phyloP scores from a whole-genome alignment of 106 monocot species.

The Acorus gramineus region DNA sequence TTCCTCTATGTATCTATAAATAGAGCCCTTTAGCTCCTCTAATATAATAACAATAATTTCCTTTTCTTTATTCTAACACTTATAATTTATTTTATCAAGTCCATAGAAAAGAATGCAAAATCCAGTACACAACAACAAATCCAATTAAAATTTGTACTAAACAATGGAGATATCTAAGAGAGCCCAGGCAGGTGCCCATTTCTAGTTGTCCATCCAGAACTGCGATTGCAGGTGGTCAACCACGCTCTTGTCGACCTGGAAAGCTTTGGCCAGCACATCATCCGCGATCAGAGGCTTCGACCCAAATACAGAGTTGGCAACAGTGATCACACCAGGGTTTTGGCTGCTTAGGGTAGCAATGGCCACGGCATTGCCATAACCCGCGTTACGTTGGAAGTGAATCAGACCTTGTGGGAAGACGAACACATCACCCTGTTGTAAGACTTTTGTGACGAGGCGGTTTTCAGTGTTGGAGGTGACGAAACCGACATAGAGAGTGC shows the following conservation, averaged over 20 bases:
- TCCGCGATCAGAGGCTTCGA: constrained; percentile 16
- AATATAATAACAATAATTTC: too few relatives aligned
- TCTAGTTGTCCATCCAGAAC: constrained; percentile 7
- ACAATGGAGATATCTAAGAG: too few relatives aligned
- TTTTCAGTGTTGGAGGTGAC: constrained; percentile 13
- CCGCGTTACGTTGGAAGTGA: constrained; percentile 18
- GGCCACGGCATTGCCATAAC: constrained; percentile 6
- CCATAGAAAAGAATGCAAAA: too few relatives aligned
- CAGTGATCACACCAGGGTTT: constrained; percentile 17
- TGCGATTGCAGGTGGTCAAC: constrained; percentile 13
- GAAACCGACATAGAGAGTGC: constrained; percentile 10
- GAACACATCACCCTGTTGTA: constrained; percentile 14
- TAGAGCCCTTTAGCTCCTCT: too few relatives aligned
- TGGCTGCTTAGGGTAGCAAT: constrained; percentile 26
- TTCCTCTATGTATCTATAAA: too few relatives aligned
- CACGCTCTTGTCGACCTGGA: constrained; percentile 12
- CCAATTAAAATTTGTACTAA: too few relatives aligned
- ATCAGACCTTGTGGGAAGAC: constrained; percentile 19
- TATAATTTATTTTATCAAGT: too few relatives aligned
- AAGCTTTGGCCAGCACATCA: constrained; percentile 23
- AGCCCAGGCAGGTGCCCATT: too few relatives aligned
- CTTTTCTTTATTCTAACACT: too few relatives aligned
- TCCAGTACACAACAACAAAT: too few relatives aligned
- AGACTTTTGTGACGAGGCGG: constrained; percentile 9
- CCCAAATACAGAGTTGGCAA: constrained; percentile 23